Base-by-base conservation (phyloP, 228 moss, liverwort and hornwort species). In the Sphagnum fallax region DNA sequence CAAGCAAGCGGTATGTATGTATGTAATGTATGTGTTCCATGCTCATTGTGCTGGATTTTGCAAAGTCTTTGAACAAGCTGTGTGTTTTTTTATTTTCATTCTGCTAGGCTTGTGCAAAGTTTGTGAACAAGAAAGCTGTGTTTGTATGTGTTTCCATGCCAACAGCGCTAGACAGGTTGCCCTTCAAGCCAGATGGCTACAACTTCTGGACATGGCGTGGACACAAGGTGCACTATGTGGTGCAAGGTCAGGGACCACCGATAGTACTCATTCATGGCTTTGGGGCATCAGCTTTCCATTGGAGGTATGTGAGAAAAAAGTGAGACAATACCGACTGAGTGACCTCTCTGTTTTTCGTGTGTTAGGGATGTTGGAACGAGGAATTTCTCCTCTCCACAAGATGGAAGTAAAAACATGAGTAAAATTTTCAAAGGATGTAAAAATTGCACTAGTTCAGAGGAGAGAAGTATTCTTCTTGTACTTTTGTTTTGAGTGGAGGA, bases 251-350 rank as follows among this genome's bases (percentile, higher is more conserved):
- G 73, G 97, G 97, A 8, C 77, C 88, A 71, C 91, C 93, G 4
- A 83, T 98, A 53, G 83, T 98, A 32, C 88, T 98, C 62, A 90
- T 98, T 73, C 97, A 98, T 64, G 97, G 97, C 66, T 98, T 98
- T 60, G 97, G 97, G 1, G 97, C 97, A 53, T 98, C 97, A 6
- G 88, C 88, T 10, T 98, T 75, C 63, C 97, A 98, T 61, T 98
- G 97, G 97, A 90, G 97, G 88, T 91, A 87, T 59, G 50, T 66
- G 0, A 52, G 55, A 55, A 4, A 55, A 55, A 55, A 55, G 55
- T 8, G 55, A 55, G 55, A 55, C 55, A 55, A 32, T 32, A 32
- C 2, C 2, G 32, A 32, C 32, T 32, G 32, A 32, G 3, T 32
- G 32, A 32, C 32, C 32, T 32, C 32, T 32, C 32, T 32, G 32